phyloP scores from a whole-genome alignment of 768 basidiomycete species.

The Tremella yokohamensis region DNA sequence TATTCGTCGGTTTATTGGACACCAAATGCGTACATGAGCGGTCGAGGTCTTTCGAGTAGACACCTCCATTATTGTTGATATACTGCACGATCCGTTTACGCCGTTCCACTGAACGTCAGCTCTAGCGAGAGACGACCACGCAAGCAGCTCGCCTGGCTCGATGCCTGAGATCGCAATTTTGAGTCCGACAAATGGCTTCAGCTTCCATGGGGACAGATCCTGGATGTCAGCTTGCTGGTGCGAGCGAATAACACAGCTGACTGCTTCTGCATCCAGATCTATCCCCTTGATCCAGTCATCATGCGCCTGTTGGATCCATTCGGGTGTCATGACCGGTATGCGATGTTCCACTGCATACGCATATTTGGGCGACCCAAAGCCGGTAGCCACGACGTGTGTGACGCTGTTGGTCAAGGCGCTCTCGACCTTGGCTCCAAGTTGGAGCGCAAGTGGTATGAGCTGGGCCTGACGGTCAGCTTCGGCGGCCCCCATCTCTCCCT shows the following conservation, averaged over 20 bases:
- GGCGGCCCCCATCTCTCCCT: background rate
- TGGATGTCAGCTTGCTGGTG: slow-evolving; percentile 41
- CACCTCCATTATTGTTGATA: slow-evolving; percentile 62
- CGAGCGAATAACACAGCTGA: slow-evolving; percentile 46
- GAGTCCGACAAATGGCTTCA: slow-evolving; percentile 70
- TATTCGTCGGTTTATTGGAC: slow-evolving; percentile 58
- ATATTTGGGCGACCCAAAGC: slow-evolving; percentile 82
- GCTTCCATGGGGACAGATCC: slow-evolving; percentile 62
- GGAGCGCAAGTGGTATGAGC: slow-evolving; percentile 69
- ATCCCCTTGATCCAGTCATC: slow-evolving; percentile 73
- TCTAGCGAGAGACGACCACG: background rate
- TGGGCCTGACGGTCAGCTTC: slow-evolving; percentile 56
- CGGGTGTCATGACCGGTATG: slow-evolving; percentile 71
- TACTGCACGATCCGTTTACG: slow-evolving; percentile 65
- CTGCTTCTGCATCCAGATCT: slow-evolving; percentile 67
- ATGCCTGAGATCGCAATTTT: slow-evolving; percentile 73
- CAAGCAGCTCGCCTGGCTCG: slow-evolving; percentile 54
- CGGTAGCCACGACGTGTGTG: slow-evolving; percentile 80
- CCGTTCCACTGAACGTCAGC: slow-evolving; percentile 50
- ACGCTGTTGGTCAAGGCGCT: slow-evolving; percentile 75
- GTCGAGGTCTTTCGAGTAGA: slow-evolving; percentile 70
- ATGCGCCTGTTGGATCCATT: slow-evolving; percentile 73
- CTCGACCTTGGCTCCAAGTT: slow-evolving; percentile 70
- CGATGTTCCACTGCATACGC: slow-evolving; percentile 80
- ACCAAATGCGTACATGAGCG: slow-evolving; percentile 80